These are phyloP conservation scores for Leccinum subtestaceum DNA, from an alignment of 768 basidiomycete genomes.

Conservation along the genomic window DNA sequence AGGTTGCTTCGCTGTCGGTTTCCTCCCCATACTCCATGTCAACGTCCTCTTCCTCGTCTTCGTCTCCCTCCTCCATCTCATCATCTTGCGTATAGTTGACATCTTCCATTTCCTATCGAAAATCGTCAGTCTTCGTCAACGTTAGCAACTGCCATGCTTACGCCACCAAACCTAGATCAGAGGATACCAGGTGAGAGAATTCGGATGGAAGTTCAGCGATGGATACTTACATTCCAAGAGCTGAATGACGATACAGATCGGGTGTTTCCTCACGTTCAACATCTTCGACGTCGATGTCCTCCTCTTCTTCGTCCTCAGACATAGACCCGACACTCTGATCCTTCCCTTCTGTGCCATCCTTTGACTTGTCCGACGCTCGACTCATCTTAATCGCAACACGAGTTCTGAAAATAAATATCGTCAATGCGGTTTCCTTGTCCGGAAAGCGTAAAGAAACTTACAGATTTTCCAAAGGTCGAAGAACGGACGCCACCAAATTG, in stretches of 20 bases:
- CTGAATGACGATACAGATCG: constrained; percentile 93
- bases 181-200: constrained; percentile 9
- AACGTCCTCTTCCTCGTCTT: constrained; percentile 76
- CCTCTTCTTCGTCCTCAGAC: constrained; percentile 50
- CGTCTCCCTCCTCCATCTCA: constrained; percentile 81
- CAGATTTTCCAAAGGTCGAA: constrained; percentile 89
- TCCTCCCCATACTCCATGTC: constrained; percentile 88
- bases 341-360: constrained; percentile 51
- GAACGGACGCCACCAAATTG: constrained; percentile 78
- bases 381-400: constrained; percentile 99
- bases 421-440: constrained; percentile 1
- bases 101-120: constrained; percentile 79
- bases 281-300: constrained; percentile 57
- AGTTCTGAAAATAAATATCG: constrained; percentile 50
- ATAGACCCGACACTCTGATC: constrained; percentile 40
- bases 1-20: constrained; percentile 79
- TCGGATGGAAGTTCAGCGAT: neutral
- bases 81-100: constrained; percentile 64
- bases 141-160: constrained; percentile 40
- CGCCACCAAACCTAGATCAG: constrained; percentile 63
- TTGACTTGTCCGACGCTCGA: constrained; percentile 62
- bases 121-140: constrained; percentile 16
- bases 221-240: constrained; percentile 79
- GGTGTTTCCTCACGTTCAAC: constrained; percentile 75
- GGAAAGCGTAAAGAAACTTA: constrained; percentile 39